Base-by-base conservation (phyloP, 2,329 filamentous ascomycete species). In the Diaporthe caulivora region DNA sequence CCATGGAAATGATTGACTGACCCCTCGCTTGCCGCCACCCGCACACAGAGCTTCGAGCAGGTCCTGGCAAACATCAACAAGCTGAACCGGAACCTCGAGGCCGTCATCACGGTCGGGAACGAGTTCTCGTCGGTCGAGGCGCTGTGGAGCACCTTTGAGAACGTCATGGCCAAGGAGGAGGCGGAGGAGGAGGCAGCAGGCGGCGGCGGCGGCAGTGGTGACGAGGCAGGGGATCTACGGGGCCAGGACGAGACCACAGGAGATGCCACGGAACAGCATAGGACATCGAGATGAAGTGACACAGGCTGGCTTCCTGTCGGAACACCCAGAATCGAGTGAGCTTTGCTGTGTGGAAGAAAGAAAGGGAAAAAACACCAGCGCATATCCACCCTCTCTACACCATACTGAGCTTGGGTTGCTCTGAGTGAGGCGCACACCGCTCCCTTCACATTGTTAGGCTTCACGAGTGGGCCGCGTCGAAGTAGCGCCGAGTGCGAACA, bases 101-200 rank as follows among this genome's bases (percentile, higher is more conserved):
- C 95, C 72, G 93, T 98, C 26, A 95, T 97, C 74, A 92, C 95
- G 60, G 96, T 99, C 69, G 97, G 97, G 49, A 98, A 98, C 83
- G 97, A 99, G 80, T 98, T 99, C 84, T 92, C 94, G n/a, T 95
- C 95, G 5, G 97, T 99, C 55, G 97, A 99, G 83, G 95, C 95
- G 40, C 88, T 99, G 21, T 99, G 97, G 97, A 97, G 94, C 51
- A 95, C 97, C 80, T 98, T 99, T 80, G 97, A 99, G 85, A 94
- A 92, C 77, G 95, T 98, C 78, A 98, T 98, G 95, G 94, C 91
- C 11, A 94, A 93, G 79, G 89, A 93, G 72, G 84, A 85, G 3
- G 85, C 84, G 60, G 79, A 80, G 60, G 75, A 74, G 37, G 42
- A 44, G 8, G 55, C 57, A 31, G n/a, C 29, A 21, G 67, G 31